Evolutionary conservation across 2,329 filamentous ascomycete genomes (phyloP), one percentile per base, ranked within the genome.

Genomic region (Exophiala bonariae): DNA sequence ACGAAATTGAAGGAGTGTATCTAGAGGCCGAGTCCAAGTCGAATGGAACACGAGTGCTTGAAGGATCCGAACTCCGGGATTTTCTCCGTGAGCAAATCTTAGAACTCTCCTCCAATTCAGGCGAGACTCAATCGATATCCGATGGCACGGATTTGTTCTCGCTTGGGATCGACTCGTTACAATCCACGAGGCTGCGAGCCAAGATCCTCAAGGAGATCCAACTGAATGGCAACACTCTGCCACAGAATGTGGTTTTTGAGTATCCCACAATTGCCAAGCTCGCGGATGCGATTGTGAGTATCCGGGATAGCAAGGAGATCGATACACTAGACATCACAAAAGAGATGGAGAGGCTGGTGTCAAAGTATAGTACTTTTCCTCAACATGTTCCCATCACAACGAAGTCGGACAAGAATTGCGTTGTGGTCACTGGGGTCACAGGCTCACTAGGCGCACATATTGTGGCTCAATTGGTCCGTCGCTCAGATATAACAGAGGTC

Each of bases 391-490:
- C 64, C 6, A 26, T 40, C 16, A 42, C 57, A 2, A 57, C 54
- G 40, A 45, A 44, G 19, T 44, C 57, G 3, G 39, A 42, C 10
- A 58, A 61, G 3, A 53, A 47, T 47, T 62, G 62, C 32, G 53
- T 67, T 19, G 59, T 58, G 11, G 43, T 87, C 3, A 87, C 83
- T 0, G 84, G 84, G 2, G 77, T 77, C 0, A 86, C 83, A 0
- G 84, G 84, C 1, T 83, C 82, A 2, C 69, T 87, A 0, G 84
- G 84, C 2, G 73, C 79, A 0, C 81, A 85, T 54, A 67, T 84
- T 1, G 69, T 81, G 2, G 62, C 73, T 19, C 62, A 72, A 20
- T 65, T 82, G 4, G 56, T 63, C 2, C 55, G 61, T 4, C 52
- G 61, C 9, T 6, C 57, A 0, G 57, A 61, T 2, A 64, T 81